Conservation (phyloP, 345 rosid genomes). For the Heritiera littoralis region DNA sequence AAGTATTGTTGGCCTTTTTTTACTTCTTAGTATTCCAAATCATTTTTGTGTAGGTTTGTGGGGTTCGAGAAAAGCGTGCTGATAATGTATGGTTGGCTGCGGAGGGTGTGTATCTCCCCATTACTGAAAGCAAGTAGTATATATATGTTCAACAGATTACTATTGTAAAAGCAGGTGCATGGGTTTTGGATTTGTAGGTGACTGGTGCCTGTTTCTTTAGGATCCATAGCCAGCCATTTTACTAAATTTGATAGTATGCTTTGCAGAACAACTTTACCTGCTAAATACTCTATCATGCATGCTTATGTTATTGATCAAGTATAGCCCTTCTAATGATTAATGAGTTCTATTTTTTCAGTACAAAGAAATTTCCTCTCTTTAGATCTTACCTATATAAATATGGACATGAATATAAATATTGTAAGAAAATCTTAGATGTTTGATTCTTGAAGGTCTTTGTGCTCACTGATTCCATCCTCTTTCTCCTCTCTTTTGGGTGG, state of each 20-base stretch:
- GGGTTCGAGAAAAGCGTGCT: conserved; percentile 72
- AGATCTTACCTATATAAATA: neutral
- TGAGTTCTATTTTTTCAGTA: neutral
- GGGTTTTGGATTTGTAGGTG: conserved; percentile 40
- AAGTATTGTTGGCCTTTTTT: too few species aligned
- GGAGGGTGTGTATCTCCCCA: conserved; percentile 92
- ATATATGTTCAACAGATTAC: neutral
- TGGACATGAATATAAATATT: neutral
- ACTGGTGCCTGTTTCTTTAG: conserved; percentile 29
- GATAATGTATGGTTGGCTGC: conserved; percentile 97
- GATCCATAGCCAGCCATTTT: conserved; percentile 30
- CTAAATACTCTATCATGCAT: conserved; percentile 5
- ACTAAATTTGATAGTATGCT: conserved; percentile 8
- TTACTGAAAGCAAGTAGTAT: conserved; percentile 56
- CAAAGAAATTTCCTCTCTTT: neutral
- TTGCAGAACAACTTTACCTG: conserved; percentile 2
- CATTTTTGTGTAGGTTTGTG: conserved; percentile 65
- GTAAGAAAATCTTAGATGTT: neutral
- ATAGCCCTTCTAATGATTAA: neutral
- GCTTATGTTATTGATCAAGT: neutral
- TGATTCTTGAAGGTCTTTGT: neutral
- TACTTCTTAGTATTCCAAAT: neutral
- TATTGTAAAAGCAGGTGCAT: conserved; percentile 35
- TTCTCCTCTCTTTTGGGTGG: neutral
- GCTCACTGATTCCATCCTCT: neutral